Conservation (phyloP, 225 moss, liverwort and hornwort species). For the Sphagnum tenellum region DNA sequence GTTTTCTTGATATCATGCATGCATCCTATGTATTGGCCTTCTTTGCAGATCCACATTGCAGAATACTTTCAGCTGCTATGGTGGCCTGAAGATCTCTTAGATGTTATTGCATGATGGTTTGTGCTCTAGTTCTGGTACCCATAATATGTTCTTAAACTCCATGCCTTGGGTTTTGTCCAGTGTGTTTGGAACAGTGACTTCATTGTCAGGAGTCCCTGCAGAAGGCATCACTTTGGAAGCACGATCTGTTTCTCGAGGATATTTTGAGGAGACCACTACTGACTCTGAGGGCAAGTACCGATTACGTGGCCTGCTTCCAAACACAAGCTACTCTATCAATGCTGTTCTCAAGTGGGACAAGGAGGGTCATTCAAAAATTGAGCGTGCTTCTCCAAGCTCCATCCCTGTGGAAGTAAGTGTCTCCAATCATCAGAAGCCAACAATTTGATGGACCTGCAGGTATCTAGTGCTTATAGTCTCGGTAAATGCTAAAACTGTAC, state of each 20-base stretch:
- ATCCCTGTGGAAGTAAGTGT: conserved; percentile 37
- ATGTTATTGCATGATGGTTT: no score
- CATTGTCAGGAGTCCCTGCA: conserved; percentile 64
- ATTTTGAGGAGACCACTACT: conserved; percentile 63
- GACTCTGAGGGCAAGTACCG: conserved; percentile 78
- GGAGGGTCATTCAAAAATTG: conserved; percentile 33
- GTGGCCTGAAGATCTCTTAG: no score
- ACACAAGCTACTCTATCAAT: conserved; percentile 44
- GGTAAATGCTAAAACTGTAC: no score
- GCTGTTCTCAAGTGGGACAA: conserved; percentile 47
- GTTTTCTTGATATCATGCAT: no score
- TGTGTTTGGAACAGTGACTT: conserved; percentile 62
- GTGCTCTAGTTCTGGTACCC: no score
- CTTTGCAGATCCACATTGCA: no score
- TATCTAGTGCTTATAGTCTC: no score
- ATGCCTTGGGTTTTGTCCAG: conserved; percentile 12
- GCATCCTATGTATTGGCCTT: no score
- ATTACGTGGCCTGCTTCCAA: conserved; percentile 66
- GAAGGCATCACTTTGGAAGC: conserved; percentile 75
- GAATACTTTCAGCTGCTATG: no score
- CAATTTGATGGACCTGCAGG: no score
- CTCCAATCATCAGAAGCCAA: neutral
- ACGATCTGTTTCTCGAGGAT: conserved; percentile 58
- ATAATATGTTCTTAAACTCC: no score
- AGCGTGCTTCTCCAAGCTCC: conserved; percentile 66